Base-by-base conservation (phyloP, 148 eudicot species). In the Drosera capensis region DNA sequence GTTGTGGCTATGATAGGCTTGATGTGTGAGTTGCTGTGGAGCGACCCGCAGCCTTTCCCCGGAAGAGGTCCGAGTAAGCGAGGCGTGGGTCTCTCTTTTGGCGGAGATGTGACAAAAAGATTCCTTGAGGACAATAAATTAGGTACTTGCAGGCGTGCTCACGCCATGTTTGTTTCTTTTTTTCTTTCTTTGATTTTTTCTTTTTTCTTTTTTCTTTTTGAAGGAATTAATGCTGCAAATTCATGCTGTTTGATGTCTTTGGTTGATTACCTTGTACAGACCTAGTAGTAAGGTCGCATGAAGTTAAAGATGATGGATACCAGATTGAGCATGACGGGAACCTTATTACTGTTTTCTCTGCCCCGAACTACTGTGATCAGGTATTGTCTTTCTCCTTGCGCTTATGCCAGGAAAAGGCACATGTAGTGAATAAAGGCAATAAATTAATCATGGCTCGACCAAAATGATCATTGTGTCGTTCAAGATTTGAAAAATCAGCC, bases 21-120 rank as follows among this genome's bases (percentile, higher is more conserved):
- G 67, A 90, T 90, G 99, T 90, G 99, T 70, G 99, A 90, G 67
- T 54, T 86, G 49, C 68, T 90, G 43, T 90, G 99, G 99, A 90
- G 99, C 70, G 99, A 90, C 81, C 95, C 99, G 49, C 95, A 84
- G 46, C 94, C 99, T 35, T 60, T 54, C 56, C 95, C 74, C 46
- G 99, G 99, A 49, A 70, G 99, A 65, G 99, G 99, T 49, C 99
- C 99, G 41, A 90, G 99, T 68, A 90, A 90, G 69, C 93, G 99
- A 19, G 99, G 99, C 48, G 99, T 90, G 48, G 99, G 99, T 40
- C 95, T 90, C 47, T 70, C 95, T 51, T 90, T 90, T 65, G 99
- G 99, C 56, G 80, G 66, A 17, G 99, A 90, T 52, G 82, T 90
- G 61, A 90, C 99, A 19, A 78, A 76, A 54, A 90, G 75, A 62